phyloP scores from a whole-genome alignment of 2,329 filamentous ascomycete genomes.

The Phyllosticta ampelicida region DNA sequence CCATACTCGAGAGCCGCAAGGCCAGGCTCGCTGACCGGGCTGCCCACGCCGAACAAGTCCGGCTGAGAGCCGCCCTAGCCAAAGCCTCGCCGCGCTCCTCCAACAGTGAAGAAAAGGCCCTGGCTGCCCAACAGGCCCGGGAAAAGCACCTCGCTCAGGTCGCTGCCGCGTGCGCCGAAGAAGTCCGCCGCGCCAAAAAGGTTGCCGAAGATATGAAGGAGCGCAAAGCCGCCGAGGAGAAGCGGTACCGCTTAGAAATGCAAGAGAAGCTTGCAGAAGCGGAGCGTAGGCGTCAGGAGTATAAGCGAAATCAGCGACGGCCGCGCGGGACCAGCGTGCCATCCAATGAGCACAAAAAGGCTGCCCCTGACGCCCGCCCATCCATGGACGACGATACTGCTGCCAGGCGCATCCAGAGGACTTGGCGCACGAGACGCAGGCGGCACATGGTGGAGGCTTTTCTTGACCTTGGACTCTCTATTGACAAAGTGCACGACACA shows the following conservation, averaged over 20 bases:
- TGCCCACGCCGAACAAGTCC: slow-evolving; percentile 73
- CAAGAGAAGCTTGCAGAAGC: slow-evolving; percentile 71
- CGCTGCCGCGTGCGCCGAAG: slow-evolving; percentile 68
- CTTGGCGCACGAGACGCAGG: slow-evolving; percentile 53
- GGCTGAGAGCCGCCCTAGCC: slow-evolving; percentile 60
- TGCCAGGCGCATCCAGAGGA: slow-evolving; percentile 55
- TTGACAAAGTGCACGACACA: slow-evolving; percentile 58
- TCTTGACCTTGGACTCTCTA: slow-evolving; percentile 53
- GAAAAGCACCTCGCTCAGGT: slow-evolving; percentile 76
- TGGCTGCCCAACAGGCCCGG: slow-evolving; percentile 66
- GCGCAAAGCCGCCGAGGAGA: slow-evolving; percentile 63
- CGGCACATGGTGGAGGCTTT: slow-evolving; percentile 55
- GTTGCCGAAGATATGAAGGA: slow-evolving; percentile 75
- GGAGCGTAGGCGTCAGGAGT: slow-evolving; percentile 53
- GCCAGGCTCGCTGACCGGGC: slow-evolving; percentile 69
- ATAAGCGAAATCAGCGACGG: slow-evolving; percentile 44
- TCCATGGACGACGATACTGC: slow-evolving; percentile 50
- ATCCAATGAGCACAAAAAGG: slow-evolving; percentile 33
- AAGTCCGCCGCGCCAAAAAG: slow-evolving; percentile 71
- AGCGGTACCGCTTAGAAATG: slow-evolving; percentile 60
- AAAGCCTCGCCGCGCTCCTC: slow-evolving; percentile 58
- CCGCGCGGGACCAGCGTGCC: slow-evolving; percentile 46
- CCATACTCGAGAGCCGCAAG: slow-evolving; percentile 71
- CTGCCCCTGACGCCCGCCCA: slow-evolving; percentile 13
- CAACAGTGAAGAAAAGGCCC: slow-evolving; percentile 62